Conservation (phyloP, 78 protist species). For the Dictyostelium capitatum region DNA sequence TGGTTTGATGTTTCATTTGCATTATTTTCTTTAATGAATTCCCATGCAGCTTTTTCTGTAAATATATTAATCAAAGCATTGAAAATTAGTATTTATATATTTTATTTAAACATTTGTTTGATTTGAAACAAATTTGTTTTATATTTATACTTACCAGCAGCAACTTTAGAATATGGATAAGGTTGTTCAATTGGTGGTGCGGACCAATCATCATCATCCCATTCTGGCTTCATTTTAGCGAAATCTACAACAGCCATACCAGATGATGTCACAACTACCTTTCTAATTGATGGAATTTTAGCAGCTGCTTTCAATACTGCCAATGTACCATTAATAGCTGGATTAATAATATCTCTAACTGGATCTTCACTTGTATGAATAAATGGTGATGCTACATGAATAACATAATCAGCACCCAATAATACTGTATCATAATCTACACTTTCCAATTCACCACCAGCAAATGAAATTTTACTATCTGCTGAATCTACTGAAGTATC, state of each 20-base stretch:
- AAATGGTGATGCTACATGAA: conserved; percentile 16
- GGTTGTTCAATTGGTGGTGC: neutral
- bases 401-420: neutral
- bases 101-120: no score
- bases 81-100: no score
- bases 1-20: neutral
- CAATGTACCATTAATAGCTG: conserved; percentile 28
- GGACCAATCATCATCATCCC: conserved; percentile 8
- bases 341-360: neutral
- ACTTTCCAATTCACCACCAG: conserved; percentile 6
- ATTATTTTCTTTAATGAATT: conserved; percentile 5
- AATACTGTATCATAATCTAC: conserved; percentile 1
- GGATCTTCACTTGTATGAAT: neutral
- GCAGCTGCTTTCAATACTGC: conserved; percentile 5
- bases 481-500: neutral
- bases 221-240: neutral
- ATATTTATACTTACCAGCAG: neutral
- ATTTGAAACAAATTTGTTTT: no score
- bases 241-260: neutral
- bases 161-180: neutral
- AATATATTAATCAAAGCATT: no score
- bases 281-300: neutral
- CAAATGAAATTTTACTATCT: neutral
- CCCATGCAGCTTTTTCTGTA: conserved; percentile 46
- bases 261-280: conserved; percentile 1